Percentiles rank a stretch among this genome's conserved stretches.
phyloP scores from a whole-genome alignment of 345 rosid genomes.

The Arabidopsis thaliana region TAIR10.1 NC_003076.8:26943001-26943500 shows the following conservation, averaged over 20 bases:
- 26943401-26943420: conserved; percentile 4
- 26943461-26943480: conserved; percentile 72
- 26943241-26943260: conserved; percentile 97
- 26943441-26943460: conserved; percentile 70
- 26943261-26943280: conserved; percentile 96
- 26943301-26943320: conserved; percentile 97
- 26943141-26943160: conserved; percentile 97
- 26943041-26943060: not conserved
- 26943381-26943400: conserved; percentile 37
- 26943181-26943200: conserved; percentile 92
- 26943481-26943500: conserved; percentile 87
- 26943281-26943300: conserved; percentile 93
- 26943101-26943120: conserved; percentile 99
- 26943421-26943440: conserved; percentile 26
- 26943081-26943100: conserved; percentile 78
- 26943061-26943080: conserved; percentile 6
- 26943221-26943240: conserved; percentile 95
- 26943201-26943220: conserved; percentile 97
- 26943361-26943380: conserved; percentile 85
- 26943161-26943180: conserved; percentile 89
- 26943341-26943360: conserved; percentile 94
- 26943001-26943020: conserved; percentile 2
- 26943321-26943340: conserved; percentile 72
- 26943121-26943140: conserved; percentile 92
- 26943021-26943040: not conserved